Base-by-base conservation (phyloP, 78 protist species). In the Kipferlia bialata region DNA sequence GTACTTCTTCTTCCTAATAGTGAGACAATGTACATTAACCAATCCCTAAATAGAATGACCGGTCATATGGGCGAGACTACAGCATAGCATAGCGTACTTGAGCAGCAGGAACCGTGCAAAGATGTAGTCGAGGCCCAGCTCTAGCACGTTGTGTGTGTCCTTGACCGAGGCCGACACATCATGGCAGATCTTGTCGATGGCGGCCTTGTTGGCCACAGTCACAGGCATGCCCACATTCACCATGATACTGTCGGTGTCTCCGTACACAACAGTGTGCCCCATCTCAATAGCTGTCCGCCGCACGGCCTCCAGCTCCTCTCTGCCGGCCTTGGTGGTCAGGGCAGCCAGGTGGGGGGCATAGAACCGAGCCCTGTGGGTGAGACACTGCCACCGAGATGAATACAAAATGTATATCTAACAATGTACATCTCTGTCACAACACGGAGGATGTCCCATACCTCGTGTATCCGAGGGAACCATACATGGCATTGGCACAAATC, bases 191-290 rank as follows among this genome's bases (percentile, higher is more conserved):
- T 37, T 6, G 69, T 64, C 37, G 69, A 34, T 5, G 48, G 48
- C 10, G 48, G 48, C 48, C 22, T 41, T 41, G 48, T 41, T 5
- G 48, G 48, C 48, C 48, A 41, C 48, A 41, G 48, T 13, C 22
- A 10, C 22, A 41, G 48, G 22, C 22, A 41, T 41, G 48, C 5
- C 5, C 22, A 41, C 80, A 71, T 89, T 60, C 31, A 96, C 44
- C 96, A 96, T 93, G 26, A 96, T 38, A 0, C 97, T 90, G 75
- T 96, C 99, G 1, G 99, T 97, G 87, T 97, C 99, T n/a, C 99
- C 99, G 71, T 94, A 97, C 45, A 97, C 78, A 28, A 32, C 48
- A 10, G 18, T 13, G 37, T 24, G 37, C 7, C 31, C 12, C 5
- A 29, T 2, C 41, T 36, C 65, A 2, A 6, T 2, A 18, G 59